Evolutionary conservation across 805 yeast species (phyloP).

Genomic region (Yamadazyma takamatsuzukensis): DNA sequence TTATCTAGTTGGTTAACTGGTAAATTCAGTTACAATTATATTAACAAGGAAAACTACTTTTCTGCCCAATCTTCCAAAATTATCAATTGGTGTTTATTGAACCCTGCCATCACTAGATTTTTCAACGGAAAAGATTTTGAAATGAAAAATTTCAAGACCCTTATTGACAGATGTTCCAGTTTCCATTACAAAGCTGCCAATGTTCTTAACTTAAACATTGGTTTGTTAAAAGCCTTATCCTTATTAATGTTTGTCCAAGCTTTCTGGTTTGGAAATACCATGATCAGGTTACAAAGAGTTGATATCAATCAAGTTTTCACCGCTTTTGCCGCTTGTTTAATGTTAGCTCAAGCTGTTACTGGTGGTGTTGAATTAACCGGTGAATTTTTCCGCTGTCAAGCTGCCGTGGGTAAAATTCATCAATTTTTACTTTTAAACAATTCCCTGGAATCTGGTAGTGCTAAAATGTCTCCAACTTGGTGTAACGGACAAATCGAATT

Average conservation of each 20-base stretch:
- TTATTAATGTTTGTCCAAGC: constrained; percentile 84
- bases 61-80: constrained; percentile 56
- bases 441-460: not conserved
- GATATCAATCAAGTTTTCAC: constrained; percentile 67
- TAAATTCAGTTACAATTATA: constrained; percentile 43
- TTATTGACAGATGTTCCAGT: constrained; percentile 32
- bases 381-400: constrained; percentile 65
- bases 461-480: constrained; percentile 13
- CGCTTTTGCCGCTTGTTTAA: constrained; percentile 77
- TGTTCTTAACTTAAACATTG: constrained; percentile 52
- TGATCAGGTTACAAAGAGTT: constrained; percentile 51
- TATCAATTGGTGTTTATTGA: constrained; percentile 66
- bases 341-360: constrained; percentile 61
- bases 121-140: constrained; percentile 59
- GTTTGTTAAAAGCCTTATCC: constrained; percentile 52
- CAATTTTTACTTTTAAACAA: constrained; percentile 4
- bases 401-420: constrained; percentile 53
- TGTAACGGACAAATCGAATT: constrained; percentile 51
- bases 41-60: constrained; percentile 53
- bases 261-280: constrained; percentile 82
- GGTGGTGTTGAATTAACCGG: constrained; percentile 55
- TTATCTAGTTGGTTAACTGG: constrained; percentile 49
- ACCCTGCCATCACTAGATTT: constrained; percentile 58
- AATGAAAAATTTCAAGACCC: constrained; percentile 33
- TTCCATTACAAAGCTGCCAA: constrained; percentile 44